These are phyloP conservation scores for Fusarium graminum DNA, from an alignment of 2,329 filamentous ascomycete species.

Conservation along the genomic window DNA sequence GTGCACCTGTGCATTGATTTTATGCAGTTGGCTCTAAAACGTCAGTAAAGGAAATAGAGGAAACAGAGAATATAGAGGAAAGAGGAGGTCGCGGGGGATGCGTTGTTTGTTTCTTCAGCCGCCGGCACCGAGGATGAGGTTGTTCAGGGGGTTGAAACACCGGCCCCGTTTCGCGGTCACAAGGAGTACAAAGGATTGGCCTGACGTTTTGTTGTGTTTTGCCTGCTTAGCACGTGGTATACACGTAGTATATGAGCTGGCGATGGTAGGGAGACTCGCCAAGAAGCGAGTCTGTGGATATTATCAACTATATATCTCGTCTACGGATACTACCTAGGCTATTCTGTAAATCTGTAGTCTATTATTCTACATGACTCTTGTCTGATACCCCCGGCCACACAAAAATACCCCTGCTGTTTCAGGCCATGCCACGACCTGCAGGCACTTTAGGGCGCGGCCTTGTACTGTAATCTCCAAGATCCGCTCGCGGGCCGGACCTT, in stretches of 20 bases:
- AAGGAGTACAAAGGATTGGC: constrained; percentile 22
- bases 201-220: constrained; percentile 8
- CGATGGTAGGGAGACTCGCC: background rate
- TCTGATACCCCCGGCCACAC: constrained; percentile 10
- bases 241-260: no score
- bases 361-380: constrained; percentile 2
- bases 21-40: background rate
- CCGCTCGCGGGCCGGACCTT: constrained; percentile 25
- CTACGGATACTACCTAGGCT: no score
- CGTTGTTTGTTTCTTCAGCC: constrained; percentile 30
- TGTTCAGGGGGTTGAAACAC: constrained; percentile 40
- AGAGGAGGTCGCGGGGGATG: background rate
- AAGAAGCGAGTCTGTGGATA: background rate
- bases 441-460: constrained; percentile 39
- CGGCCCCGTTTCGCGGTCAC: constrained; percentile 32
- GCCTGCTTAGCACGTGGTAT: no score
- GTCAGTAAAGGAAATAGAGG: background rate
- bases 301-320: no score
- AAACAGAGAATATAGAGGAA: background rate
- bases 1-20: background rate
- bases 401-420: constrained; percentile 34
- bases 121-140: constrained; percentile 9
- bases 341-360: background rate
- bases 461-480: constrained; percentile 48
- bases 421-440: constrained; percentile 35